Evolutionary conservation across 2,329 filamentous ascomycete species (phyloP), one percentile per base, ranked within the genome.

Genomic region (Aspergillus sp.): DNA sequence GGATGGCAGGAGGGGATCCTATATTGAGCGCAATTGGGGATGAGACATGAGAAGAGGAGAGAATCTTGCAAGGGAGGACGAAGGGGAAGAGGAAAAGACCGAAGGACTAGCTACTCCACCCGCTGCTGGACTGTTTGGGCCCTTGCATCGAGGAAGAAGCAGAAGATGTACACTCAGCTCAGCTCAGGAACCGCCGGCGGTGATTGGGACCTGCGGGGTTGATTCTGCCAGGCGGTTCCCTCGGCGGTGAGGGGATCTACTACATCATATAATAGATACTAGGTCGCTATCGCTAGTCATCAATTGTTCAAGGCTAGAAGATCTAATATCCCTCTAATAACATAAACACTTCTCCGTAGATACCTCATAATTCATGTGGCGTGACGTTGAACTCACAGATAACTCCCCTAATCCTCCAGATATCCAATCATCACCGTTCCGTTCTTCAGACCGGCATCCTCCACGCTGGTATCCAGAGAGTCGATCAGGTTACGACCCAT

Each of bases 381-480:
- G n/a, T 29, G 7, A 11, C 11, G 25, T 10, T 7, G 25, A 40
- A 3, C 13, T 40, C 11, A 6, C 36, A 40, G n/a, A n/a, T n/a
- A 40, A n/a, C 16, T 10, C 25, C 19, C 38, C 62, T 68, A 77
- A 10, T 82, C 79, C 70, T 89, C 87, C 52, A 89, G 73, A 66
- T 91, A 95, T 71, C 97, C 94, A 61, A 99, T 87, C 90, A 97
- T 97, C 6, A 99, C 88, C 0, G 91, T 96, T 3, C 88, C 91
- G 66, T 95, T 93, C 78, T 94, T 96, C 63, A 99, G 73, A 0
- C 92, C 91, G 0, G 88, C 90, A 65, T 91, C 87, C 60, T 84
- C 84, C 55, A 99, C 88, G 1, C 85, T 89, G 58, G 81, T 76
- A 45, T 91, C 87, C 45, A 97, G 77, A 50, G 79, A 75, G 16